Evolutionary conservation across 1,284 basidiomycete genomes (phyloP).

Genomic region (Marasmius oreades): DNA sequence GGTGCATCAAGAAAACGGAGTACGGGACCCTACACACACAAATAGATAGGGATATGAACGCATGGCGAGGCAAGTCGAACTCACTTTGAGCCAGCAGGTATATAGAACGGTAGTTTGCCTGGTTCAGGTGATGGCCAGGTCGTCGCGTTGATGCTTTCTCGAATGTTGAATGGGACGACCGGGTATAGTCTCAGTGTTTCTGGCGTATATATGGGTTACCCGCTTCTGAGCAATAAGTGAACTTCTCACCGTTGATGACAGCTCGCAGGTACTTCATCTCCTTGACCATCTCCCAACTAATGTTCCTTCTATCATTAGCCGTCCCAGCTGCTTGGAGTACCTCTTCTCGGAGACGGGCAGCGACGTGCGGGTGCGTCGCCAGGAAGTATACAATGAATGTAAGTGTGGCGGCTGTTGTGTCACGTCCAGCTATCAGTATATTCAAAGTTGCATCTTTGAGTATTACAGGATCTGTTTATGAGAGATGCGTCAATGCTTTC

Average conservation of each 20-base stretch:
- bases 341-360: constrained; percentile 43
- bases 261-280: constrained; percentile 43
- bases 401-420: constrained; percentile 50
- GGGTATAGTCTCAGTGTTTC: constrained; percentile 51
- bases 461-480: constrained; percentile 32
- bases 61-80: constrained; percentile 2
- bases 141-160: constrained; percentile 31
- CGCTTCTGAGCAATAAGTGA: neutral
- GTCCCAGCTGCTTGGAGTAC: constrained; percentile 35
- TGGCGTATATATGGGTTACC: neutral
- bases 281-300: constrained; percentile 39
- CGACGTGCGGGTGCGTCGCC: constrained; percentile 41
- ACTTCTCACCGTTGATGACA: constrained; percentile 36
- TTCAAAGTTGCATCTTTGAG: constrained; percentile 30
- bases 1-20: constrained; percentile 47
- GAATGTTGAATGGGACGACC: constrained; percentile 38
- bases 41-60: neutral
- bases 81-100: constrained; percentile 36
- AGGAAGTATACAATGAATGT: constrained; percentile 52
- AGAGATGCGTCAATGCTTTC: constrained; percentile 7
- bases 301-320: constrained; percentile 17
- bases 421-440: constrained; percentile 42
- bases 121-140: constrained; percentile 30
- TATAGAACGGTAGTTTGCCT: constrained; percentile 32
- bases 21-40: constrained; percentile 22